These are phyloP conservation scores for Thraustochytrium striatum DNA, from an alignment of 352 stramenopile species.

Conservation along the genomic window DNA sequence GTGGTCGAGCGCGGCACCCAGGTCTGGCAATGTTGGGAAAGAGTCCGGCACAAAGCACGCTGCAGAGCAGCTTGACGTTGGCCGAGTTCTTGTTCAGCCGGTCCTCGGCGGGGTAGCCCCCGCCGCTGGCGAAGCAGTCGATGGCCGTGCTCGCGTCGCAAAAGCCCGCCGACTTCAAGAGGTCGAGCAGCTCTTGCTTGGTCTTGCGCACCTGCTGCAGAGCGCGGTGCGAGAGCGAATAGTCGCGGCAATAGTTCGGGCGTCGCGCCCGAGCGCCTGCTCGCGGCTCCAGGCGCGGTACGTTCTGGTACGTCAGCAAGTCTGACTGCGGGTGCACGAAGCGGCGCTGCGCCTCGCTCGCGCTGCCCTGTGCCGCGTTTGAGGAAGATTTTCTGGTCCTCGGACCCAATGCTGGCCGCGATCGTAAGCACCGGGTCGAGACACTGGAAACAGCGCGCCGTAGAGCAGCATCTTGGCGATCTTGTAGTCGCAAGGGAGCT, in stretches of 20 bases:
- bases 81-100: conserved; percentile 4
- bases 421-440: conserved; percentile 69
- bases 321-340: conserved; percentile 16
- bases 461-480: conserved; percentile 95
- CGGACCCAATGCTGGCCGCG: conserved; percentile 49
- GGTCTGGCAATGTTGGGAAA: conserved; percentile 31
- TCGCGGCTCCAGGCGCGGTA: too few species aligned
- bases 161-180: conserved; percentile 18
- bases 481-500: conserved; percentile 90
- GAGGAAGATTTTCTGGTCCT: background rate
- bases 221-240: conserved; percentile 14
- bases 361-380: background rate
- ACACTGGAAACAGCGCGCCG: conserved; percentile 84
- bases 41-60: conserved; percentile 19
- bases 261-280: background rate
- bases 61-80: conserved; percentile 11
- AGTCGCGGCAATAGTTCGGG: background rate
- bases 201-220: conserved; percentile 27
- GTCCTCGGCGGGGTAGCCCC: too few species aligned
- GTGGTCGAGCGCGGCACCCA: background rate
- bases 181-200: conserved; percentile 8
- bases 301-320: conserved; percentile 19
- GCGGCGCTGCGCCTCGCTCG: background rate
- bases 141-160: background rate
- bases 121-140: background rate